Percentiles rank a stretch among this genome's conserved stretches.
These are phyloP conservation scores for Helotiales sp. DNA, from an alignment of 2,329 filamentous ascomycete genomes.

Conservation along the genomic window DNA sequence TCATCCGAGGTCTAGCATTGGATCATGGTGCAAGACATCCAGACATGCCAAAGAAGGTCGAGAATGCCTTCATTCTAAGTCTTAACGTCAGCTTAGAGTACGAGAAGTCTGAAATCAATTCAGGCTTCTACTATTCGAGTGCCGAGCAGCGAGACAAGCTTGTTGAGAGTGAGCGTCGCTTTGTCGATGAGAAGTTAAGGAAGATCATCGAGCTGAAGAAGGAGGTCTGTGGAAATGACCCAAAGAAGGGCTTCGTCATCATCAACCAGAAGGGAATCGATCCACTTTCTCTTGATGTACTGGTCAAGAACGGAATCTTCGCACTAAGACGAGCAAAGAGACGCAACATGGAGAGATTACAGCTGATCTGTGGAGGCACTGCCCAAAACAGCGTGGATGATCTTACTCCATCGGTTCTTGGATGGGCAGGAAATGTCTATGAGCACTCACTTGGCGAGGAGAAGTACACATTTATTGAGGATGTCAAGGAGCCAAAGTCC, in stretches of 20 bases:
- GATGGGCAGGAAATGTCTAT: constrained; percentile 95
- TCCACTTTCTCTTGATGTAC: constrained; percentile 88
- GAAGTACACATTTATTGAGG: constrained; percentile 98
- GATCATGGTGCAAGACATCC: constrained; percentile 96
- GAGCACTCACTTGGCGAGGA: constrained; percentile 97
- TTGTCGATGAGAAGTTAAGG: constrained; percentile 93
- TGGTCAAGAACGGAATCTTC: constrained; percentile 97
- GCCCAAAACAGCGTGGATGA: constrained; percentile 98
- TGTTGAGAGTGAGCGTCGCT: constrained; percentile 93
- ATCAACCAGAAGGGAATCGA: constrained; percentile 99
- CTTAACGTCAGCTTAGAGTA: constrained; percentile 97
- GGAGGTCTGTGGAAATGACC: constrained; percentile 89
- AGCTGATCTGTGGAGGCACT: constrained; percentile 87
- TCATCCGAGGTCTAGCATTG: constrained; percentile 88
- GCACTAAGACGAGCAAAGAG: constrained; percentile 93
- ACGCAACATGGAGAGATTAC: constrained; percentile 97
- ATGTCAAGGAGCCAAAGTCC: constrained; percentile 98
- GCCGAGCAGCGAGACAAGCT: constrained; percentile 97
- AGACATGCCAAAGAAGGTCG: constrained; percentile 95
- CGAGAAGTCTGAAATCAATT: constrained; percentile 99
- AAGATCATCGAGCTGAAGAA: constrained; percentile 99
- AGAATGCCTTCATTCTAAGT: constrained; percentile 93
- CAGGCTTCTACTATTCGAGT: constrained; percentile 96
- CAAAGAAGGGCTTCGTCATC: constrained; percentile 93
- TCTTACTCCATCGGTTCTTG: constrained; percentile 80